Evolutionary conservation across 148 eudicot species (phyloP).

Genomic region (Spergularia marina): DNA sequence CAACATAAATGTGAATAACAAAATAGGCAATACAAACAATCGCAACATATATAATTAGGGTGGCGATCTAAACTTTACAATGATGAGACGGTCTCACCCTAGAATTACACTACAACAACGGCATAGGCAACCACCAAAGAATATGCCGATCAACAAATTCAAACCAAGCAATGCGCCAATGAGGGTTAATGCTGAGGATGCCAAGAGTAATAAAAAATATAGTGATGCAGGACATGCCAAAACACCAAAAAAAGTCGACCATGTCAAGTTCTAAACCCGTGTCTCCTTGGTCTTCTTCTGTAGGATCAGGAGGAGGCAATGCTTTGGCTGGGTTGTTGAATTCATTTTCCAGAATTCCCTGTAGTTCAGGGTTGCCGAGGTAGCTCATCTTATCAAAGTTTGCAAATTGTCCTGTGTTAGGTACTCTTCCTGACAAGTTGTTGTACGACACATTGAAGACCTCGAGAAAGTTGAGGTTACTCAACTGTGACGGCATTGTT

Average conservation of each 20-base stretch:
- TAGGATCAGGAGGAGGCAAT: background rate
- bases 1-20: background rate
- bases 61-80: too few species aligned
- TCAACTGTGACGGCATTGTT: background rate
- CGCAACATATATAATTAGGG: too few species aligned
- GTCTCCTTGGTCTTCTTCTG: background rate
- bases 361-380: background rate
- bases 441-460: slow-evolving; percentile 14
- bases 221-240: background rate
- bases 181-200: background rate
- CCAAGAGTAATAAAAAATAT: background rate
- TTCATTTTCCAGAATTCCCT: background rate
- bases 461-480: background rate
- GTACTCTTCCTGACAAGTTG: slow-evolving; percentile 10
- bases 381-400: slow-evolving; percentile 16
- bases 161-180: background rate
- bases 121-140: background rate
- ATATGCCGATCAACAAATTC: background rate
- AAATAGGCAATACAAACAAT: too few species aligned
- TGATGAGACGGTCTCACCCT: too few species aligned
- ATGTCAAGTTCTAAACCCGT: too few species aligned
- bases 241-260: background rate
- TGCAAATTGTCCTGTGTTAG: slow-evolving; percentile 9
- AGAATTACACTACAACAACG: background rate
- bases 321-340: background rate